Base-by-base conservation (phyloP, 495 filamentous ascomycete genomes). In the Bryoglossum gracile region DNA sequence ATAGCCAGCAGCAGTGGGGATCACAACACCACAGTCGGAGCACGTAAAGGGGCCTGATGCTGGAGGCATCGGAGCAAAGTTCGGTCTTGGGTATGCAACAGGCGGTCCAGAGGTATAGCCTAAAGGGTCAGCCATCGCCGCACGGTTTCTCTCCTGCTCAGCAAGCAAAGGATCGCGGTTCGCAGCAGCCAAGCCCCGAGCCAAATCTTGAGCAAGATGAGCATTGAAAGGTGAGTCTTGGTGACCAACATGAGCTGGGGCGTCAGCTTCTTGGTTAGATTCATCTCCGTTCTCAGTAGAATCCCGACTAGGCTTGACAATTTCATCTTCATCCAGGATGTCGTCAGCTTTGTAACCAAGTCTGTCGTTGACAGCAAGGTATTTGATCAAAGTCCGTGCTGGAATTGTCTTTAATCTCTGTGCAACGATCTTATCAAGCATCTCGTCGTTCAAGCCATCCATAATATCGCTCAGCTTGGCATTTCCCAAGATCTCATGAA, bases 321-420 rank as follows among this genome's bases (percentile, higher is more conserved):
- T 32, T 25, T 60, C 57, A 42, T 48, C 35, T 4, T 43, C 37
- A 11, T 45, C 48, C 14, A 60, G 19, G 3, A 48, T 40, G 37
- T 60, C 58, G 14, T 52, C 48, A 13, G 26, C 4, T 14, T 34
- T 24, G 28, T 48, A 60, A 9, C 58, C 58, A n/a, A 60, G 30
- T 25, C 58, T 36, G 3, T 47, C 40, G 2, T 19, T 47, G 8
- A 30, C 21, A 37, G 50, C 51, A n/a, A 60, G 47, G 50, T 43
- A 55, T 3, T 13, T 21, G 18, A 60, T 35, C 4, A 60, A 23
- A 14, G 42, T 13, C n/a, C 40, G 43, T 0, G 46, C 48, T 19
- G 45, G 35, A 28, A 34, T 39, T 16, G 19, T 23, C 19, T 52
- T 47, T 3, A 55, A 10, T 1, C 48, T 38, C 16, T 43, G 8